Evolutionary conservation across 345 rosid genomes (phyloP), one percentile per base, ranked within the genome.

Genomic region (Viola odorata): DNA sequence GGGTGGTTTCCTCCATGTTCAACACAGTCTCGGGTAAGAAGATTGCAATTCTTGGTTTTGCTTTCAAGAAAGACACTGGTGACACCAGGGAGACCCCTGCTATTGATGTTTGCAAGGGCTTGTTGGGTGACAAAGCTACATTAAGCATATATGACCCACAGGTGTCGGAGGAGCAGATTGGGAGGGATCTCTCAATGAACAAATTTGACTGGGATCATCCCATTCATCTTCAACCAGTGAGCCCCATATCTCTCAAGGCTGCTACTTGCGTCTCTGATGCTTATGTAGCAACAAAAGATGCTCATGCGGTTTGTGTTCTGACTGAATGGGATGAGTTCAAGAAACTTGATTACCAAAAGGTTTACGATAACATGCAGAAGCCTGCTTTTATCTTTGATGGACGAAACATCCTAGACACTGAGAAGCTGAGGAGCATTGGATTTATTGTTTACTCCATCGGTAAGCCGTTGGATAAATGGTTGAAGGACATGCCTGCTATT

Each of bases 301-400:
- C 74, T 70, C 69, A 70, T 9, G 69, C 69, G 39, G 12, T 70
- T 37, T 70, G 74, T 56, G 47, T 70, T 42, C 32, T 70, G 14
- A 70, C 74, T 1, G 74, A 70, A 61, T 70, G 74, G 74, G 74
- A 70, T 23, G 74, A 70, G 64, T 70, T 70, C 64, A 70, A 53
- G 53, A 56, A 62, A 5, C 74, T 70, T 45, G 74, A 70, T 63
- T 70, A 70, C 58, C 50, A 70, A 64, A 70, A 45, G 74, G 64
- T 70, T 41, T 70, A 57, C 51, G 52, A 64, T 47, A 49, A 59
- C 50, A 70, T 70, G 74, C 64, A 70, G 61, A 70, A 70, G 61
- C 74, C 74, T 45, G 69, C 74, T 5, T 70, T 63, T 45, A 44
- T 64, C n/a, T 70, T 70, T 14, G 74, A 70, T 40, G 74, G 74